Percentiles rank a stretch among this genome's conserved stretches.
These are phyloP conservation scores for Rhodamnia argentea DNA, from an alignment of 345 rosid species.

Conservation along the genomic window DNA sequence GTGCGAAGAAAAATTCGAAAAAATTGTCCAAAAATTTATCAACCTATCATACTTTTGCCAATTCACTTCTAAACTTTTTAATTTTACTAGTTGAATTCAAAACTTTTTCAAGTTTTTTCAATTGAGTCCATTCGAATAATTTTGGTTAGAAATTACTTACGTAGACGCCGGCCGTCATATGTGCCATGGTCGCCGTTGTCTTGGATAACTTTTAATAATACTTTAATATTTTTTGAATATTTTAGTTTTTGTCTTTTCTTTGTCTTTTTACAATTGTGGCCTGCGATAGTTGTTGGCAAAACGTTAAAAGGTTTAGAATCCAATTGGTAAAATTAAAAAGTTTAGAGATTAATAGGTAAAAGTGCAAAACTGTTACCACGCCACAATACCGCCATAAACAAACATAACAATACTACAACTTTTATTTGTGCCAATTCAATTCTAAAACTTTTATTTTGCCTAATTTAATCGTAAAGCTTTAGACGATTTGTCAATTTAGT, in stretches of 20 bases:
- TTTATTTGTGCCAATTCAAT: too few species aligned
- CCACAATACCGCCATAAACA: too few species aligned
- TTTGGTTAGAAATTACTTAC: background rate
- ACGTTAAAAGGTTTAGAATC: too few species aligned
- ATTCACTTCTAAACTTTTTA: background rate
- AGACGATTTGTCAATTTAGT: too few species aligned
- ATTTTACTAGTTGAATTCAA: background rate
- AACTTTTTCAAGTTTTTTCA: background rate
- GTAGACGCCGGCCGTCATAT: rapidly evolving
- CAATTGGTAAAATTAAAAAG: too few species aligned
- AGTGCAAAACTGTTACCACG: too few species aligned
- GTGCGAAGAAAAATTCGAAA: background rate
- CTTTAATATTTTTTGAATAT: background rate
- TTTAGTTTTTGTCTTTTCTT: background rate
- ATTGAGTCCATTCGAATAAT: background rate
- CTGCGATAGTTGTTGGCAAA: too few species aligned
- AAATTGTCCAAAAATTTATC: background rate
- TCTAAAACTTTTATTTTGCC: too few species aligned
- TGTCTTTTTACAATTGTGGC: too few species aligned
- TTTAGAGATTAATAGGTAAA: too few species aligned
- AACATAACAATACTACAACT: too few species aligned
- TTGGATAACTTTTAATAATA: background rate
- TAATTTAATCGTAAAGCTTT: too few species aligned
- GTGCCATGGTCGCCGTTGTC: rapidly evolving
- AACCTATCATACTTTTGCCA: rapidly evolving